Evolutionary conservation across 495 filamentous ascomycete genomes (phyloP), one percentile per base, ranked within the genome.

Genomic region (Aspergillus incahuasiensis): DNA sequence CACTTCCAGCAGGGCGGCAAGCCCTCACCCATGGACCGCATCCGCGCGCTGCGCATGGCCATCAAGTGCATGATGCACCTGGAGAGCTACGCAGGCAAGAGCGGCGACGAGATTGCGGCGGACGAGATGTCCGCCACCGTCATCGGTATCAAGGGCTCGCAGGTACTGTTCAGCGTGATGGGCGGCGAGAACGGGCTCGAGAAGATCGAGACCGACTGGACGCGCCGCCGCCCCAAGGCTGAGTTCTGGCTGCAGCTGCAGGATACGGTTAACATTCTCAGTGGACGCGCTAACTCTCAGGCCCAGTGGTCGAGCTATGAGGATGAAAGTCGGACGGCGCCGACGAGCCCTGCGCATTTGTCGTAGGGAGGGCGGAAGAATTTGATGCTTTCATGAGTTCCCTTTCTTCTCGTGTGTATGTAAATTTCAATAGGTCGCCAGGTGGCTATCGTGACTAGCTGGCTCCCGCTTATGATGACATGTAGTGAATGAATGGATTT

Each of bases 1-100:
- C 94, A 98, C 71, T 94, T 97, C 62, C 94, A 97, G 69, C 92
- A 98, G 72, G 94, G 94, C 63, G 91, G 91, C 38, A 90, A 87
- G 20, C 95, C 95, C 0, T 92, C 89, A 1, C 85, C 92, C 5
- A 97, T 97, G 92, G 95, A 99, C 70, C 86, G 95, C 53, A 90
- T 92, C 45, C 86, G 95, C 53, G 94, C 95, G 2, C 84, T 96
- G 9, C 82, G 95, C 45, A 83, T 99, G 63, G 90, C 92, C 15
- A 92, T 97, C 64, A 89, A 87, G 67, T 92, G 89, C 65, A 85
- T 97, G 60, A 84, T 95, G 71, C 89, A 95, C 62, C 72, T 99
- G 6, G 95, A 99, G 71, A 71, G 74, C 24, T 95, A 83, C 58
- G 84, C 83, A 1, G 82, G 81, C 9, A 82, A 82, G 57, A 73